Base-by-base conservation (phyloP, 768 basidiomycete genomes). In the Dioszegia aurantiaca region DNA sequence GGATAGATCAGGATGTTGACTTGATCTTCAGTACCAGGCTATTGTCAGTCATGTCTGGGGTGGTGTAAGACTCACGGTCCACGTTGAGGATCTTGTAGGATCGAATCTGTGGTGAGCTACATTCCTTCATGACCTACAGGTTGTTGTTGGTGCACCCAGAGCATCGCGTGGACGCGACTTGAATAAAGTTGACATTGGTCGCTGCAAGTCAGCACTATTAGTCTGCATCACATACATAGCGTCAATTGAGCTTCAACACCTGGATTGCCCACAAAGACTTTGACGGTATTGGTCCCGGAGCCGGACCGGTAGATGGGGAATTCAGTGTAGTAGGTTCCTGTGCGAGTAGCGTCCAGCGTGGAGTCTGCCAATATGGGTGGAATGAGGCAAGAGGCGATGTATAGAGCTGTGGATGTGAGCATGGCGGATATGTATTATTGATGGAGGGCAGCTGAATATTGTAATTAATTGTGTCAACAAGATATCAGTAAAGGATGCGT, bases 141-240 rank as follows among this genome's bases (percentile, higher is more conserved):
- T 58, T 19, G n/a, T n/a, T 23, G 23, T 21, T 36, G 12, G 31
- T 24, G 62, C 59, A 57, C 55, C 30, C 16, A 51, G 14, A 0
- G 59, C 74, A 75, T 0, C 57, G 54, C 0, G 49, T 49, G 2
- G 60, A 54, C 26, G 66, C 65, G 16, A 76, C 63, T 46, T 73
- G 52, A 26, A 73, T 21, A 53, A 69, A 76, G 19, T 70, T 62
- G 11, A 74, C 67, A 44, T 65, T 70, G 11, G 74, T 74, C 28
- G 72, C 73, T 74, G 42, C 2, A 33, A 10, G 31, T 37, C 28
- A 48, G 51, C 37, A 55, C 47, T 31, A 14, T 9, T 8, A 43
- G 19, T 5, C 12, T 46, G 33, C 1, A 4, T 10, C 2, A 66
- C 74, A 69, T 41, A 76, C 74, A 67, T 19, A 71, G 42, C 12